Evolutionary conservation across 75 land plant species (phyloP), one percentile per base, ranked within the genome.

Genomic region (Pseudotsuga menziesii): DNA sequence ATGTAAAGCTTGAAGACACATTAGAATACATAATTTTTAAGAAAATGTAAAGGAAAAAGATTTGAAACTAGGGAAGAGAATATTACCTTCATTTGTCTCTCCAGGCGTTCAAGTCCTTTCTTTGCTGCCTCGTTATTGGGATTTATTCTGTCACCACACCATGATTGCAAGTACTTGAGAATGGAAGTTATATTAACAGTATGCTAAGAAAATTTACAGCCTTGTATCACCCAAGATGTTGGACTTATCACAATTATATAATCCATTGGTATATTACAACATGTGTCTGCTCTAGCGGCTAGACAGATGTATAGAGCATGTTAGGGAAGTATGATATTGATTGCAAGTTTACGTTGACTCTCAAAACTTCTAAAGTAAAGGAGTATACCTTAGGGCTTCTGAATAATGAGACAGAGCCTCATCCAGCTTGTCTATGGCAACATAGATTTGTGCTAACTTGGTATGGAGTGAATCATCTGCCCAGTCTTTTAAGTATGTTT

Each of bases 391-490:
- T 57, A 97, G 80, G 19, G 99, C 99, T 76, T 88, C 84, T 62
- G 95, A 90, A 83, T 88, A 97, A 83, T 97, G 99, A 12, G 92
- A 85, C 22, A 97, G 78, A 57, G 99, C 89, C 61, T 92, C 98
- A 78, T 88, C 90, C 4, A 91, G 88, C 90, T 89, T 91, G 59
- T 88, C 85, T 44, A 89, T 89, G 1, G 84, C 93, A 35, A 95
- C 95, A 84, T 90, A 86, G 57, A 97, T 94, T 79, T 97, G 99
- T 61, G 99, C 99, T 69, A 97, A 81, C 80, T 97, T 97, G 36
- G 92, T 87, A 61, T 97, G 95, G 61, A 97, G 84, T 27, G 98
- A 91, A 79, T 94, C 99, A 84, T 97, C 99, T 22, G 93, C 92
- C 85, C 91, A 94, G 57, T 92, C 92, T 72, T 94, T 92, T 62